phyloP scores from a whole-genome alignment of 1,284 basidiomycete species.

The Sanghuangporus sanghuang region DNA sequence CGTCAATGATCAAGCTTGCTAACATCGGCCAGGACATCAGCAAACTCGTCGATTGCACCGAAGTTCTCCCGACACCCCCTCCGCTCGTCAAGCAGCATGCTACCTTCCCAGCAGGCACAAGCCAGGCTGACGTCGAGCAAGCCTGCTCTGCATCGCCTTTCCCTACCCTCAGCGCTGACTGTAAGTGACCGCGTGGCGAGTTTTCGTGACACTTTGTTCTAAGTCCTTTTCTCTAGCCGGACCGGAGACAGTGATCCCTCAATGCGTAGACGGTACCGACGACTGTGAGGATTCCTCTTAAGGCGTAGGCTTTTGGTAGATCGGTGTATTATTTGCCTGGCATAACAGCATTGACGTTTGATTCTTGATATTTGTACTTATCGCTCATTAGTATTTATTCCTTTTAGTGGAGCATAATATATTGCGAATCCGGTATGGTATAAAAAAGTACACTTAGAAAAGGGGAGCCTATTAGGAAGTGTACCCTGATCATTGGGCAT shows the following conservation, averaged over 20 bases:
- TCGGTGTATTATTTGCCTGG: no score
- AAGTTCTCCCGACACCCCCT: constrained; percentile 12
- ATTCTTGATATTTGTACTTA: no score
- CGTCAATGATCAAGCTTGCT: constrained; percentile 29
- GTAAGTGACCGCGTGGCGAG: constrained; percentile 1
- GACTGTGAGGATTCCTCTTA: constrained; percentile 2
- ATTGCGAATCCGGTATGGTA: no score
- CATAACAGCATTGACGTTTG: no score
- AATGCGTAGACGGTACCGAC: constrained; percentile 1
- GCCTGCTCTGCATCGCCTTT: constrained; percentile 9
- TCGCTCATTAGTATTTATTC: no score
- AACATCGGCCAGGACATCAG: constrained; percentile 26
- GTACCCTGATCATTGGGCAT: no score
- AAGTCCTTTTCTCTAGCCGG: background rate
- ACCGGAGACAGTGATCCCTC: constrained; percentile 5
- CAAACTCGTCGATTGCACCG: constrained; percentile 20
- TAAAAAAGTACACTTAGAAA: no score
- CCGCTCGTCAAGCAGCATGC: background rate
- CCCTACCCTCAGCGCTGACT: constrained; percentile 12
- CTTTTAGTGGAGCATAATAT: no score
- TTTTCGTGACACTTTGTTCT: background rate
- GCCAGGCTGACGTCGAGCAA: constrained; percentile 10
- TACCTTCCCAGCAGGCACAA: constrained; percentile 14
- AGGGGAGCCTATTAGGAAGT: no score
- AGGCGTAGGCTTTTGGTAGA: background rate